Conservation (phyloP, 2,329 filamentous ascomycete genomes). For the Aurifilum marmelostoma region DNA sequence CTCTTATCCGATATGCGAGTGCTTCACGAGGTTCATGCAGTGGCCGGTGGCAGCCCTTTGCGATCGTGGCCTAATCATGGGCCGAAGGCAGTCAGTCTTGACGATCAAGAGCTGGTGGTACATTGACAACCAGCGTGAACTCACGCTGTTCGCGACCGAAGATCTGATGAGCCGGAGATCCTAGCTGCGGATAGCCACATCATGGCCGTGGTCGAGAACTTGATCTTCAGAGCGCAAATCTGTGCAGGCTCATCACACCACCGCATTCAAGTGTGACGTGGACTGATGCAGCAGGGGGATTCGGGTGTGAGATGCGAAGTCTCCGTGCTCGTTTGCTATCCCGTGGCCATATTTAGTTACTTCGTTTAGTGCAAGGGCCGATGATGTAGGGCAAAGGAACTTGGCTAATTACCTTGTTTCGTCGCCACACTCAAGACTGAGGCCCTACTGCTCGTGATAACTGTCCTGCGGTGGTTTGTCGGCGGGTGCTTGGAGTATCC, state of each 20-base stretch:
- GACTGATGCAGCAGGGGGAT: no score
- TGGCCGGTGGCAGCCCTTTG: not conserved
- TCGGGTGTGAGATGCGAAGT: no score
- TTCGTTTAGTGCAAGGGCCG: not conserved
- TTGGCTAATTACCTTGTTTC: not conserved
- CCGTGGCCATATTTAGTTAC: not conserved
- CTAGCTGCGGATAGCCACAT: no score
- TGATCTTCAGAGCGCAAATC: no score
- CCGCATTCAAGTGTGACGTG: no score
- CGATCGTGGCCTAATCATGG: not conserved
- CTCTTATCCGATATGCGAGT: not conserved
- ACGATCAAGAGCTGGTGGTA: not conserved
- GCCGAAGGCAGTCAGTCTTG: not conserved
- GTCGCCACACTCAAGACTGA: not conserved
- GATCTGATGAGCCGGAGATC: no score
- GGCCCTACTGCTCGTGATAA: not conserved
- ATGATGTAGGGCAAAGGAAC: not conserved
- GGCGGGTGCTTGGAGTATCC: slow-evolving; percentile 1
- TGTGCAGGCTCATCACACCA: no score
- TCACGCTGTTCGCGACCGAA: not conserved
- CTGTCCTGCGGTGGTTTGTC: not conserved
- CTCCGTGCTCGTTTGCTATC: not conserved
- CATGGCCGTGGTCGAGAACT: no score
- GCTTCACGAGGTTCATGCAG: not conserved
- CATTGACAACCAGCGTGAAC: not conserved